phyloP scores from a whole-genome alignment of 768 basidiomycete species.

The Hysterangium stoloniferum region DNA sequence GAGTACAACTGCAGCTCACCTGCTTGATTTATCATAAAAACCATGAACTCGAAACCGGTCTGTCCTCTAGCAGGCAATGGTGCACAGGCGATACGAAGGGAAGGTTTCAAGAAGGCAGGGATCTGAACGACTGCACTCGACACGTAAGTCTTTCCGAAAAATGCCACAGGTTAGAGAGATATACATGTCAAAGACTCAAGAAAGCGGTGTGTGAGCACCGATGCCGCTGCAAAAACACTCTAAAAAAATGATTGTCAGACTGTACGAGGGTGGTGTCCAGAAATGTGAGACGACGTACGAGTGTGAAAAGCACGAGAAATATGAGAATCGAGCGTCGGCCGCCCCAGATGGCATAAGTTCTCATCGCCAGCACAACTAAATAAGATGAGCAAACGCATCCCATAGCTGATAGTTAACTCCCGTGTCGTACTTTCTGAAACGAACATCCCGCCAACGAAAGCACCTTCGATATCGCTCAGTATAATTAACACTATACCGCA shows the following conservation, averaged over 20 bases:
- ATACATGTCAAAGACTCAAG: conserved; percentile 3
- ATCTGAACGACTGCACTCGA: background rate
- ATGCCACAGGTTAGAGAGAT: background rate
- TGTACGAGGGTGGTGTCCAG: background rate
- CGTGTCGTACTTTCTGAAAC: conserved; percentile 1
- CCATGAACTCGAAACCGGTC: background rate
- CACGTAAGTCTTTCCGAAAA: background rate
- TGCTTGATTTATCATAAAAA: conserved; percentile 8
- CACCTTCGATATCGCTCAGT: background rate
- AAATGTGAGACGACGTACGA: background rate
- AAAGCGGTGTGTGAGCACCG: background rate
- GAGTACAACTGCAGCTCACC: background rate
- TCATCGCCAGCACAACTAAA: conserved; percentile 1
- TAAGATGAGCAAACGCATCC: background rate
- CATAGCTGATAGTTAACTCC: background rate
- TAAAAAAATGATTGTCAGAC: background rate
- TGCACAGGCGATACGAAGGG: background rate
- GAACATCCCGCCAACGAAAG: background rate
- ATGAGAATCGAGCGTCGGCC: background rate
- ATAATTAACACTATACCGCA: background rate
- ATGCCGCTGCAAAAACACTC: background rate
- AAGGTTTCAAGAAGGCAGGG: background rate
- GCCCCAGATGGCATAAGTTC: conserved; percentile 7
- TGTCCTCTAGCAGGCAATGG: background rate
- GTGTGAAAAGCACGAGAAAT: conserved; percentile 7